These are phyloP conservation scores for Prillingera fragicola DNA, from an alignment of 1,284 basidiomycete genomes.

Conservation along the genomic window DNA sequence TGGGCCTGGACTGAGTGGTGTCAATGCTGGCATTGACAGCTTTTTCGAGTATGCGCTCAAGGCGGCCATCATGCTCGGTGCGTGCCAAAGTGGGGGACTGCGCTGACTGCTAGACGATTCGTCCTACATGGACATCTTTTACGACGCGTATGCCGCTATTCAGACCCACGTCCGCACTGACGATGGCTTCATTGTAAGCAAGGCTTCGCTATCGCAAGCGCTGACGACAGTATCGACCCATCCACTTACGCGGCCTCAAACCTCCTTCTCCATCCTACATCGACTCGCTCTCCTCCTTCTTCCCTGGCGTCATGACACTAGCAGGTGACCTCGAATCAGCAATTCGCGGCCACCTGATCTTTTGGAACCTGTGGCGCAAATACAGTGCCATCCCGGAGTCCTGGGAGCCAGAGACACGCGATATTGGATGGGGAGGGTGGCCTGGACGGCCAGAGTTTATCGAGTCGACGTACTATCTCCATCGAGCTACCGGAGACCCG, in stretches of 20 bases:
- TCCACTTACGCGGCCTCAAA: constrained; percentile 29
- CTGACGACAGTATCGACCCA: constrained; percentile 32
- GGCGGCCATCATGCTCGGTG: constrained; percentile 75
- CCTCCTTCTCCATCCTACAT: constrained; percentile 30
- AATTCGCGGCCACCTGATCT: constrained; percentile 75
- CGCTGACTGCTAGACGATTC: constrained; percentile 61
- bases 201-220: background rate
- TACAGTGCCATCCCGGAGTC: constrained; percentile 82
- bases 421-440: constrained; percentile 72
- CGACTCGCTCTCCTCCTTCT: constrained; percentile 51
- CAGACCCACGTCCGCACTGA: constrained; percentile 74
- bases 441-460: constrained; percentile 83
- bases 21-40: constrained; percentile 88
- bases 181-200: constrained; percentile 79
- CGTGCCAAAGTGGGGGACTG: constrained; percentile 23
- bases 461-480: constrained; percentile 90
- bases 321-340: constrained; percentile 84
- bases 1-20: constrained; percentile 65
- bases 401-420: constrained; percentile 69
- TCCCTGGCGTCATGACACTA: constrained; percentile 62
- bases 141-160: constrained; percentile 75
- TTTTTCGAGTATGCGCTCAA: constrained; percentile 77
- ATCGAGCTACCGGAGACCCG: constrained; percentile 80
- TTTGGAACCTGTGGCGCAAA: constrained; percentile 83
- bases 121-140: constrained; percentile 83